Percentiles rank a stretch among this genome's conserved stretches.
Conservation (phyloP, 176 grass and related monocot genomes). For the Chloris gayana region DNA sequence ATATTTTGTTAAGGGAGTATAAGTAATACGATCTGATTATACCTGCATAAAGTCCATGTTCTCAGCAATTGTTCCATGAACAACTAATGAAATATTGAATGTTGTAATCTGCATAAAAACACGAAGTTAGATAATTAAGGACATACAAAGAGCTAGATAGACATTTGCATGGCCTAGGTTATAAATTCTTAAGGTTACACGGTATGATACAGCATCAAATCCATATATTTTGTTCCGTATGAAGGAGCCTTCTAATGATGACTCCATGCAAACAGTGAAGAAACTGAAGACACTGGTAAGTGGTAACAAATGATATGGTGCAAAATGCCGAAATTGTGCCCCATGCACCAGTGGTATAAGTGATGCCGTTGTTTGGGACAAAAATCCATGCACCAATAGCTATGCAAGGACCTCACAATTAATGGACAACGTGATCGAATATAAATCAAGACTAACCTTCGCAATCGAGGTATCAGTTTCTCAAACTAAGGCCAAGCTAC, state of each 20-base stretch:
- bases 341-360: too few species aligned
- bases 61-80: constrained; percentile 81
- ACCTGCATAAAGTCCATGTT: constrained; percentile 84
- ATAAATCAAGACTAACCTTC: neutral
- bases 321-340: neutral
- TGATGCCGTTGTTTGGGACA: constrained; percentile 4
- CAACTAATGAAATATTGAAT: constrained; percentile 79
- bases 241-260: neutral
- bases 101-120: constrained; percentile 67
- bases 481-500: neutral
- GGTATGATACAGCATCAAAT: neutral
- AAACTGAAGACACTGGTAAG: neutral
- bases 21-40: constrained; percentile 5
- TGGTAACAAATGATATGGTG: constrained; percentile 7
- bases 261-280: constrained; percentile 9
- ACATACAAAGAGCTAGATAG: neutral
- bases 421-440: neutral
- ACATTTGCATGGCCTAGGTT: neutral
- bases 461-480: constrained; percentile 8
- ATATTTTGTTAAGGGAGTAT: neutral
- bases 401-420: neutral
- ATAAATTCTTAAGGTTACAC: neutral
- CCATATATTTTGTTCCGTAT: neutral
- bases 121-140: constrained; percentile 2
- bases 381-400: neutral